Evolutionary conservation across 2,329 filamentous ascomycete species (phyloP).

Genomic region (Neurospora crassa): DNA sequence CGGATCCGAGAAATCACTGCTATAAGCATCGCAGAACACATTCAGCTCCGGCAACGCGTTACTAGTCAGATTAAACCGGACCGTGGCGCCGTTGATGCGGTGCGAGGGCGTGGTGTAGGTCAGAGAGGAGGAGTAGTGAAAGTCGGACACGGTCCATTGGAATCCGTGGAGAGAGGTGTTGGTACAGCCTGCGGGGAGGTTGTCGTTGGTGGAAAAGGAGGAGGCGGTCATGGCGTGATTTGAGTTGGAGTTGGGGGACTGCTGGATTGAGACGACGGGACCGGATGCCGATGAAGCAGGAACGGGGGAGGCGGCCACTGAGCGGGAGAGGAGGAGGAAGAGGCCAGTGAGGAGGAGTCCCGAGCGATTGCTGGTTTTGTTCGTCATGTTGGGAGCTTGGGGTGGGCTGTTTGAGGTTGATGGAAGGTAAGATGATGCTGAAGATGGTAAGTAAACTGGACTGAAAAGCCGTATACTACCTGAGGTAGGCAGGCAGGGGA

Average conservation of each 20-base stretch:
- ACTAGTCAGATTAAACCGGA: slow-evolving; percentile 35
- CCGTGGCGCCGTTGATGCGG: slow-evolving; percentile 31
- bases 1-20: not conserved
- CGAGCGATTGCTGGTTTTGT: not conserved
- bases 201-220: not conserved
- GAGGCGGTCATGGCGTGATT: not conserved
- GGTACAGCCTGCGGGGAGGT: slow-evolving; percentile 13
- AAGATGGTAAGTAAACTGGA: not conserved
- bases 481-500: not conserved
- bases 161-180: slow-evolving; percentile 20
- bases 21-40: not conserved
- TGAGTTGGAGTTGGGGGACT: not conserved
- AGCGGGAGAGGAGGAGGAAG: not conserved
- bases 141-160: slow-evolving; percentile 29
- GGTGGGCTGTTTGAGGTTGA: not conserved
- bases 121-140: slow-evolving; percentile 33
- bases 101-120: slow-evolving; percentile 36
- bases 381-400: not conserved
- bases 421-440: not conserved
- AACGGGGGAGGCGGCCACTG: not conserved
- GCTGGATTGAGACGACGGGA: not conserved
- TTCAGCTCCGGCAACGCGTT: slow-evolving; percentile 20
- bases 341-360: not conserved
- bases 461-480: not conserved
- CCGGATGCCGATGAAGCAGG: not conserved